phyloP scores from a whole-genome alignment of 441 rosid species.

The Isatis lusitanica region DNA sequence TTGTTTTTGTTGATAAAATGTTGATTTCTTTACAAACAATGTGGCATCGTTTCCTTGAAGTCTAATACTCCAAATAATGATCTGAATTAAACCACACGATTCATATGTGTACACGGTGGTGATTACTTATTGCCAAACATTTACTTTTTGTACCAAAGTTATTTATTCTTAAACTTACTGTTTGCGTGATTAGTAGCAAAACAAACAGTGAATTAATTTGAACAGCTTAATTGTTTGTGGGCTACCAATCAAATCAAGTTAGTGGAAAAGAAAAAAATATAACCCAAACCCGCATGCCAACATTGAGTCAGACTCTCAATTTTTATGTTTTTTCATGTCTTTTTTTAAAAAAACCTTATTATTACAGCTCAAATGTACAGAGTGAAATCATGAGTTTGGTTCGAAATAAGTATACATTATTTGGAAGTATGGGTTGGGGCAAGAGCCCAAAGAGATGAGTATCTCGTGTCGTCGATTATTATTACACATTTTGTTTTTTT shows the following conservation, averaged over 20 bases:
- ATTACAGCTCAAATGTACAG: constrained; percentile 25
- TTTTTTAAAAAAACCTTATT: not conserved
- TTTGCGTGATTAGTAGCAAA: not conserved
- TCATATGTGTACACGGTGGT: not conserved
- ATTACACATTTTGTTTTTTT: not conserved
- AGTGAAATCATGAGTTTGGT: constrained; percentile 31
- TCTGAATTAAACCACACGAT: constrained; percentile 12
- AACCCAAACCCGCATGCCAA: constrained; percentile 27
- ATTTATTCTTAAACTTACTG: not conserved
- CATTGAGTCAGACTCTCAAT: constrained; percentile 18
- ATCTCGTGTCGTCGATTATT: constrained; percentile 1
- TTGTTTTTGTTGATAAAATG: not conserved
- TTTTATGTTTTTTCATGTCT: not conserved
- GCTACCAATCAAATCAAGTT: not conserved
- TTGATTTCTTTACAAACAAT: not conserved
- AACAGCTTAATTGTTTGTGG: not conserved
- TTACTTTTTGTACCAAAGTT: constrained; percentile 13
- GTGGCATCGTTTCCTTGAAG: constrained; percentile 4
- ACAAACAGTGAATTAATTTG: not conserved
- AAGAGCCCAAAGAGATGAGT: constrained; percentile 19
- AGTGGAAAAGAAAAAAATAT: not conserved
- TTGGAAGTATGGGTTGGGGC: constrained; percentile 29
- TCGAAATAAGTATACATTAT: constrained; percentile 18
- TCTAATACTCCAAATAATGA: constrained; percentile 15
- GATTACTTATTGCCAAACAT: constrained; percentile 10